A percentile compares a stretch with the other conserved stretches of the same genome.
Conservation (phyloP, 805 yeast genomes). For the Wickerhamiella kazuoi region DNA sequence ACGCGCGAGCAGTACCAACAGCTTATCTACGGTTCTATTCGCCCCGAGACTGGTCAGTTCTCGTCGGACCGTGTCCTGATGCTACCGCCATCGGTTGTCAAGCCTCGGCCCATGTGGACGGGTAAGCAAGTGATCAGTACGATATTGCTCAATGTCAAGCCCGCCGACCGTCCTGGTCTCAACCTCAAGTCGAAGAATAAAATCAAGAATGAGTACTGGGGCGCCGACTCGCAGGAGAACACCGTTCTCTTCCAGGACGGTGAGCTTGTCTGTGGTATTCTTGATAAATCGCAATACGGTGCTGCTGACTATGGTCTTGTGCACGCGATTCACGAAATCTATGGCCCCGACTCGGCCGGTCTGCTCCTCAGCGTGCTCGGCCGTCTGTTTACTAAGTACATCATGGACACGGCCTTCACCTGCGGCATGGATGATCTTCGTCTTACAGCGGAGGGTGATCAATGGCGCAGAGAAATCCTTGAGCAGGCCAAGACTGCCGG, state of each 20-base stretch:
- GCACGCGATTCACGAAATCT: constrained; percentile 89
- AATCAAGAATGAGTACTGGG: constrained; percentile 92
- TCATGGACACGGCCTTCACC: constrained; percentile 81
- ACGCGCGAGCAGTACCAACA: constrained; percentile 87
- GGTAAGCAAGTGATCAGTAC: constrained; percentile 95
- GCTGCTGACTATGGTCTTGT: constrained; percentile 93
- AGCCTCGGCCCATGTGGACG: constrained; percentile 89
- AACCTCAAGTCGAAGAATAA: constrained; percentile 72
- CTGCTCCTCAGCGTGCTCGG: constrained; percentile 83
- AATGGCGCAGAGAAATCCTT: constrained; percentile 72
- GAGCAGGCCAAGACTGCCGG: constrained; percentile 67
- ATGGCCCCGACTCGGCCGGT: constrained; percentile 83
- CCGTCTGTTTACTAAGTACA: constrained; percentile 83
- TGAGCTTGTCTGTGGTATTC: constrained; percentile 74
- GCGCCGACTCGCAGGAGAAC: constrained; percentile 65
- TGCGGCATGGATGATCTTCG: constrained; percentile 99
- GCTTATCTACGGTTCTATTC: constrained; percentile 75
- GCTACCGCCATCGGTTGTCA: constrained; percentile 73
- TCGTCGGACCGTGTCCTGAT: constrained; percentile 40
- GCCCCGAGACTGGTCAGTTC: constrained; percentile 96
- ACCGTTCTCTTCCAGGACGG: constrained; percentile 75
- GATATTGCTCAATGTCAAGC: constrained; percentile 74
- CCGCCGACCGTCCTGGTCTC: constrained; percentile 76
- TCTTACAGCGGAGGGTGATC: constrained; percentile 77
- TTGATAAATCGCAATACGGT: constrained; percentile 97